Base-by-base conservation (phyloP, 345 rosid species). In the Alliaria petiolata region DNA sequence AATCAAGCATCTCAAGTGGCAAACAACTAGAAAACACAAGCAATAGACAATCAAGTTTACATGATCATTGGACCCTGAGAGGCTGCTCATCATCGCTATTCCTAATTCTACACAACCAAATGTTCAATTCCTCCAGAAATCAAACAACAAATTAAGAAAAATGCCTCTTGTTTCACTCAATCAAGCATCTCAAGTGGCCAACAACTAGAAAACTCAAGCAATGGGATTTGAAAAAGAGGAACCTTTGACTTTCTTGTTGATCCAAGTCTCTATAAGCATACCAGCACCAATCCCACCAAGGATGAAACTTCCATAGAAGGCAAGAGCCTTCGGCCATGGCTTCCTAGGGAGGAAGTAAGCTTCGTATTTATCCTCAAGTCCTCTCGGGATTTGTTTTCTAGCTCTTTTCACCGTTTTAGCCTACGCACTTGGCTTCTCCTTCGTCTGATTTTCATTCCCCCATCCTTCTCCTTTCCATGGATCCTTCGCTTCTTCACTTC, bases 231-330 rank as follows among this genome's bases (percentile, higher is more conserved):
- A 10, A 60, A n/a, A 40, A 59, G 62, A 40, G 36, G 8, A 61
- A 42, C 51, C 35, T 88, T 86, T 83, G 58, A 89, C 84, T 83
- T 88, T 89, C 80, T 82, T 85, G 82, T 88, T 83, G 69, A 93
- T 89, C 97, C 98, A 91, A 49, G 77, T 54, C 82, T 93, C 96
- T 28, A 91, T 7, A 64, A 86, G 61, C 96, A 93, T 93, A 40
- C 97, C 97, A 38, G 96, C 93, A 60, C 96, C 95, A 64, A 90
- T 71, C 55, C 97, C 97, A 70, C 88, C 91, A 6, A 89, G 90
- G 56, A 91, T 82, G 68, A 85, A 91, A 0, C 93, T 83, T 28
- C 97, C 95, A 52, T 79, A 91, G 63, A 85, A 85, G 58, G 87
- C 90, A 59, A 93, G 55, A 62, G 90, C 82, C 8, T 34, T 59